Percentiles rank a stretch among this genome's conserved stretches.
phyloP scores from a whole-genome alignment of 805 yeast species.

The Naumovozyma castellii region DNA sequence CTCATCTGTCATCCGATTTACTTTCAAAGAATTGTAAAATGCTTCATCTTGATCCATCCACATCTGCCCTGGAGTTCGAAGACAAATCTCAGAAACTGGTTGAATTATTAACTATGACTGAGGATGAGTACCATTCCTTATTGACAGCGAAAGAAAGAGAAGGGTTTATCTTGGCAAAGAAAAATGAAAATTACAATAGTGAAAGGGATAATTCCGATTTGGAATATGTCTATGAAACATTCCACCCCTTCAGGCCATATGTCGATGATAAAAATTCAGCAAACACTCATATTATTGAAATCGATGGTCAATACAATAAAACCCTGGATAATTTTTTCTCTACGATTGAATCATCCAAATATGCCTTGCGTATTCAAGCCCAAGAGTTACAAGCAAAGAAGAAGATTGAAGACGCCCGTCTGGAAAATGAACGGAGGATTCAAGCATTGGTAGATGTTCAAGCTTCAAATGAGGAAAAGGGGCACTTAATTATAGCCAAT shows the following conservation, averaged over 20 bases:
- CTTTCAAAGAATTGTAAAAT: constrained; percentile 48
- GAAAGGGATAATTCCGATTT: constrained; percentile 34
- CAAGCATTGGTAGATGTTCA: constrained; percentile 57
- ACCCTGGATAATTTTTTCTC: constrained; percentile 82
- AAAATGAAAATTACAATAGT: constrained; percentile 42
- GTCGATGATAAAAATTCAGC: constrained; percentile 29
- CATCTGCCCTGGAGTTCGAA: constrained; percentile 26
- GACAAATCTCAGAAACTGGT: constrained; percentile 30
- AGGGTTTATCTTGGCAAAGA: constrained; percentile 59
- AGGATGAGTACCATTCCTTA: constrained; percentile 34
- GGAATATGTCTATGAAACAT: constrained; percentile 50
- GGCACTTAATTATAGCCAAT: constrained; percentile 59
- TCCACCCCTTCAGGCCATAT: constrained; percentile 57
- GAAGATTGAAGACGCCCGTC: constrained; percentile 63
- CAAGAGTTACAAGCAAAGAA: constrained; percentile 69
- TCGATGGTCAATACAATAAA: constrained; percentile 57
- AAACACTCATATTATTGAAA: constrained; percentile 32
- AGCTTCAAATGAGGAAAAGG: constrained; percentile 53
- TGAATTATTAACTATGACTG: constrained; percentile 40
- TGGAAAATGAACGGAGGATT: constrained; percentile 63
- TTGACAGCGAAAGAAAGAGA: constrained; percentile 29
- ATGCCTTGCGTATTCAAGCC: constrained; percentile 62
- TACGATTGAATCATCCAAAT: constrained; percentile 71
- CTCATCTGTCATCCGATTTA: constrained; percentile 72
- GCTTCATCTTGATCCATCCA: constrained; percentile 40